Conservation (phyloP, 148 eudicot genomes). For the Nepenthes gracilis region DNA sequence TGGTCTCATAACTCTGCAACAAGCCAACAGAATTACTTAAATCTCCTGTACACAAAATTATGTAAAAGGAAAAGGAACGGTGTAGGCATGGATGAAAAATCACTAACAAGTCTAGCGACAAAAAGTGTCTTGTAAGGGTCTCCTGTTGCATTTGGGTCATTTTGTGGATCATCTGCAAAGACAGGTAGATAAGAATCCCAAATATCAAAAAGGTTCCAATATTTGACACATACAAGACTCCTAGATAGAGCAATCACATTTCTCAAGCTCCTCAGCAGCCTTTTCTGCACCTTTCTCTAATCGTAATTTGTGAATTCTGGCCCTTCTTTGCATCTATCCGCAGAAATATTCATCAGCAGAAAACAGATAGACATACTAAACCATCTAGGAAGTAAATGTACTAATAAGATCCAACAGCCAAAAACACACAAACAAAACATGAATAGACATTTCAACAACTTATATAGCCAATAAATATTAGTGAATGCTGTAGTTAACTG, state of each 20-base stretch:
- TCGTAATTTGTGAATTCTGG: conserved; percentile 69
- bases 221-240: background rate
- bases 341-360: conserved; percentile 1
- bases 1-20: conserved; percentile 82
- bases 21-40: conserved; percentile 1
- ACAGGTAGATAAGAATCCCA: background rate
- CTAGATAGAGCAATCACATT: conserved; percentile 36
- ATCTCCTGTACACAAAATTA: background rate
- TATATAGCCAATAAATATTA: too few species aligned
- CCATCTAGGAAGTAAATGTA: background rate
- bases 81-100: background rate
- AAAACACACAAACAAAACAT: too few species aligned
- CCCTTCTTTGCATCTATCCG: conserved; percentile 53
- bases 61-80: background rate
- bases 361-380: conserved; percentile 7
- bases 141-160: conserved; percentile 71
- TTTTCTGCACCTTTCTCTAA: conserved; percentile 87
- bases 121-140: conserved; percentile 98
- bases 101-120: conserved; percentile 87
- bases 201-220: background rate
- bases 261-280: conserved; percentile 90
- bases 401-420: too few species aligned
- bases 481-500: too few species aligned
- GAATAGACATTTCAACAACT: too few species aligned
- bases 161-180: conserved; percentile 77